Percentiles rank a stretch among this genome's conserved stretches.
phyloP scores from a whole-genome alignment of 2,329 filamentous ascomycete species.

The Aspergillus carbonarius region DNA sequence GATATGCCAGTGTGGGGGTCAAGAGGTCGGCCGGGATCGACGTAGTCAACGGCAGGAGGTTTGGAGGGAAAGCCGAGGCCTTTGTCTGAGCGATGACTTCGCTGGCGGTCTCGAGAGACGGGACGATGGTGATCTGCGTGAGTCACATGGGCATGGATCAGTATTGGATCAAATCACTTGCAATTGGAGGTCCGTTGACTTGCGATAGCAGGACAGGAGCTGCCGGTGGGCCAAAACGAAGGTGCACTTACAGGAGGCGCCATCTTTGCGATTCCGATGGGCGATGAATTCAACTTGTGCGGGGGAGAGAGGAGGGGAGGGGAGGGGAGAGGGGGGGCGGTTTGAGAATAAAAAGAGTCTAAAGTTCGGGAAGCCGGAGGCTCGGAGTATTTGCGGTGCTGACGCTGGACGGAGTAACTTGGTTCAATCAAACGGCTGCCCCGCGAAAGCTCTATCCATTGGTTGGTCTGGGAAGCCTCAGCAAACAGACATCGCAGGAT shows the following conservation, averaged over 20 bases:
- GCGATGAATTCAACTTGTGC: not conserved
- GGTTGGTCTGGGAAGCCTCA: not conserved
- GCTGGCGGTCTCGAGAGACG: slow-evolving; percentile 61
- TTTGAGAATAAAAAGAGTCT: not conserved
- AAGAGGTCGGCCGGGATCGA: slow-evolving; percentile 89
- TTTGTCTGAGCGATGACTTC: slow-evolving; percentile 55
- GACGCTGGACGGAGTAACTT: not conserved
- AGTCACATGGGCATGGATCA: slow-evolving; percentile 14
- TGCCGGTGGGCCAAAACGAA: not conserved
- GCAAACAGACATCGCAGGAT: not conserved
- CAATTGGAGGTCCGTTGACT: not conserved
- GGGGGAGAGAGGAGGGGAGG: slow-evolving; percentile 16
- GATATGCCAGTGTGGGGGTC: slow-evolving; percentile 91
- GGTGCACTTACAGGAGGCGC: slow-evolving; percentile 27
- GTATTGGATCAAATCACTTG: not conserved
- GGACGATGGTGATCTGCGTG: slow-evolving; percentile 53
- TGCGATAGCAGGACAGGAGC: not conserved
- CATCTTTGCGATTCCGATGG: slow-evolving; percentile 19
- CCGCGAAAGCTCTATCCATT: not conserved
- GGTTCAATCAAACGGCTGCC: not conserved
- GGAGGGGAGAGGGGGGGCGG: not conserved
- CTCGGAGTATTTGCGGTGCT: not conserved
- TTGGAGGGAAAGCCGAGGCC: slow-evolving; percentile 61
- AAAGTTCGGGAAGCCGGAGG: not conserved
- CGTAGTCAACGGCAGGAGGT: slow-evolving; percentile 77